phyloP scores from a whole-genome alignment of 2,329 filamentous ascomycete genomes.

The Xylariales sp. region DNA sequence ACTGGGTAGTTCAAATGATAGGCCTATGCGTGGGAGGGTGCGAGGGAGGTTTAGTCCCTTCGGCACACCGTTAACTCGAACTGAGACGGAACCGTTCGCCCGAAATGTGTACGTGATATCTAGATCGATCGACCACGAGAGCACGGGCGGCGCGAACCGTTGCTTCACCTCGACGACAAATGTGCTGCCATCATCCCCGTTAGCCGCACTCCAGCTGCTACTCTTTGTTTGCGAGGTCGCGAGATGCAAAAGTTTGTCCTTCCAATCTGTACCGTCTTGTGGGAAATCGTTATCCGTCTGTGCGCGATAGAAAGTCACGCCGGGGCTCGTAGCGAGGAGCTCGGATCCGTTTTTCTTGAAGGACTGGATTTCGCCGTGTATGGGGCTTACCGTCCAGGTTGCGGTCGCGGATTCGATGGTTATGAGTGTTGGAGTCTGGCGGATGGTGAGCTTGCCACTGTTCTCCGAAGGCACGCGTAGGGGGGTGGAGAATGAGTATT shows the following conservation, averaged over 20 bases:
- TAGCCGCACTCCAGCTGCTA: conserved; percentile 44
- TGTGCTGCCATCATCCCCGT: conserved; percentile 47
- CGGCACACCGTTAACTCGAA: conserved; percentile 62
- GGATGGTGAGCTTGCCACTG: conserved; percentile 39
- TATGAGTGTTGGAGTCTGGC: conserved; percentile 42
- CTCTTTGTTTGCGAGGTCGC: conserved; percentile 26
- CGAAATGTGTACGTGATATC: conserved; percentile 67
- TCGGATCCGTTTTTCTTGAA: conserved; percentile 44
- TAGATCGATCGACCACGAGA: conserved; percentile 68
- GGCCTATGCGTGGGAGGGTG: conserved; percentile 71
- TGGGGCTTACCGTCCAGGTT: conserved; percentile 45
- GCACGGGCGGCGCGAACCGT: conserved; percentile 69
- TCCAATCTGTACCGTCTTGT: conserved; percentile 67
- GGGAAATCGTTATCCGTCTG: conserved; percentile 73
- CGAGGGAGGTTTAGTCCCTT: conserved; percentile 62
- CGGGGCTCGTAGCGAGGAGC: conserved; percentile 42
- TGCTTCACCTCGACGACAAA: conserved; percentile 58
- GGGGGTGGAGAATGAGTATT: conserved; percentile 41
- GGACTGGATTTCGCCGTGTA: conserved; percentile 44
- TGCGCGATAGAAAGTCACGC: conserved; percentile 67
- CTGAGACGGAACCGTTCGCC: conserved; percentile 56
- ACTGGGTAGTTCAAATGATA: conserved; percentile 58
- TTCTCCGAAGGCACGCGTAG: conserved; percentile 3
- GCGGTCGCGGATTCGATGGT: conserved; percentile 43
- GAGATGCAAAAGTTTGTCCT: conserved; percentile 26